Percentiles rank a stretch among this genome's conserved stretches.
These are phyloP conservation scores for Geranomyces variabilis DNA, from an alignment of 192 early-diverging fungal genomes.

Conservation along the genomic window DNA sequence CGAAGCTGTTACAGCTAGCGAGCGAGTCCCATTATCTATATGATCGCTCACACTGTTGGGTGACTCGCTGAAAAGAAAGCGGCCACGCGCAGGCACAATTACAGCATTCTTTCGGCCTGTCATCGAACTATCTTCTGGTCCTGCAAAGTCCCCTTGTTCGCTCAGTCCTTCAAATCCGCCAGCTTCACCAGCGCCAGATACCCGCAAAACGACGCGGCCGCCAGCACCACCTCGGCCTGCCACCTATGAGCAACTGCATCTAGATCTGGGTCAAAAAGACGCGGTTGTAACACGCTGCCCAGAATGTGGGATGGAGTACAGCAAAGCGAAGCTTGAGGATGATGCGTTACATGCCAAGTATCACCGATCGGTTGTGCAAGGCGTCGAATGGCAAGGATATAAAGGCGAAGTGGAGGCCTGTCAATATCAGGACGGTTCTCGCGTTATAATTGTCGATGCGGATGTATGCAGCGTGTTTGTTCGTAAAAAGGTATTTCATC, in stretches of 20 bases:
- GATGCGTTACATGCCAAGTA: conserved; percentile 23
- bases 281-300: conserved; percentile 4
- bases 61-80: no score
- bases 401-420: conserved; percentile 11
- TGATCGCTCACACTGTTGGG: no score
- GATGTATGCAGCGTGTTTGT: conserved; percentile 8
- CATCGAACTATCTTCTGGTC: no score
- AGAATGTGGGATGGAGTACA: conserved; percentile 27
- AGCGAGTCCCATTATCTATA: no score
- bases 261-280: conserved; percentile 34
- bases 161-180: not conserved
- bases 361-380: conserved; percentile 22
- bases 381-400: conserved; percentile 30
- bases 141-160: no score
- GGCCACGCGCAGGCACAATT: no score
- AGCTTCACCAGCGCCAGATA: conserved; percentile 7
- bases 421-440: conserved; percentile 15
- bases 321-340: conserved; percentile 19
- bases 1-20: no score
- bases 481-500: not conserved
- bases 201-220: no score
- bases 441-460: conserved; percentile 8
- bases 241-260: conserved; percentile 27
- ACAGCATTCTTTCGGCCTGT: no score
- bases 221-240: not conserved